Evolutionary conservation across 306 rosid species (phyloP), one percentile per base, ranked within the genome.

Genomic region (Cucurbita argyrosperma): DNA sequence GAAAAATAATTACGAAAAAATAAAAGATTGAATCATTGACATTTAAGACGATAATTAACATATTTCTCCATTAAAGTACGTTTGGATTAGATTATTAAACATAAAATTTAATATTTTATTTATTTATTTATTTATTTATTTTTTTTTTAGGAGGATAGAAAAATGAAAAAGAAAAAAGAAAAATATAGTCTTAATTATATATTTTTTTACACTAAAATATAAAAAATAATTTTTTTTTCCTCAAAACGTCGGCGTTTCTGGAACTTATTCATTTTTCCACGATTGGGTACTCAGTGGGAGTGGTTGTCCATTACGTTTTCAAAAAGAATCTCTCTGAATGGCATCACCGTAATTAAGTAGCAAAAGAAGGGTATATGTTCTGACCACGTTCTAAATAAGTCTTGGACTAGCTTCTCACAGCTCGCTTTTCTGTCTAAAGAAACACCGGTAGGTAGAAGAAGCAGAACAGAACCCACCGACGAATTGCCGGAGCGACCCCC

Each of bases 351-450:
- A 30, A 70, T 70, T 70, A 51, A 16, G 3, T 7, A 5, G 9
- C 0, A 50, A 50, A 15, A 0, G 12, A 70, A 50, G 19, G 74
- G 74, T 1, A 70, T 16, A 35, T 51, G 9, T 70, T 15, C 46
- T 35, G 74, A 70, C 74, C 60, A 35, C 59, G 26, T 69, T 70
- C 74, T 70, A 70, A 70, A 70, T 70, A 70, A 70, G 74, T 70
- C 74, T 14, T 50, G 47, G 9, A 14, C 35, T 49, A 2, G 46
- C 30, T 69, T 58, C 30, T 49, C 46, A 51, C 74, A 13, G 42
- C 40, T 47, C 7, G 57, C 43, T 59, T 66, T 66, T 46, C 47
- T 15, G 30, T 14, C 57, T 68, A 11, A 68, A n/a, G n/a, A 46
- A 49, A 30, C 23, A 8, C 26, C 18, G 0, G 43, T 5, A 11